Conservation (phyloP, 306 rosid species). For the Medicago truncatula region MtrunA17r5.0-ANR NC_053042.1:44179501-44180000, state of each 20-base stretch:
- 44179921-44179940: background rate
- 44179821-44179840: constrained; percentile 57
- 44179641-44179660: constrained; percentile 54
- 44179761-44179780: constrained; percentile 53
- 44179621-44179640: constrained; percentile 50
- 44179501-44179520: no score
- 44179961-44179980: no score
- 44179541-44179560: background rate
- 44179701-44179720: constrained; percentile 57
- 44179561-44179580: background rate
- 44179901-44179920: background rate
- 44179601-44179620: constrained; percentile 62
- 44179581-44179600: constrained; percentile 37
- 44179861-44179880: constrained; percentile 62
- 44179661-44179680: constrained; percentile 61
- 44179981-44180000: no score
- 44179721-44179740: constrained; percentile 62
- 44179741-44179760: constrained; percentile 56
- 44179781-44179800: constrained; percentile 58
- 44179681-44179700: constrained; percentile 59
- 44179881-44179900: background rate
- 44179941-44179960: no score
- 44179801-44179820: constrained; percentile 59
- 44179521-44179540: background rate
- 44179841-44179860: constrained; percentile 53